Conservation (phyloP, 208 protist species). For the Trypanosomatidae sp. region DNA sequence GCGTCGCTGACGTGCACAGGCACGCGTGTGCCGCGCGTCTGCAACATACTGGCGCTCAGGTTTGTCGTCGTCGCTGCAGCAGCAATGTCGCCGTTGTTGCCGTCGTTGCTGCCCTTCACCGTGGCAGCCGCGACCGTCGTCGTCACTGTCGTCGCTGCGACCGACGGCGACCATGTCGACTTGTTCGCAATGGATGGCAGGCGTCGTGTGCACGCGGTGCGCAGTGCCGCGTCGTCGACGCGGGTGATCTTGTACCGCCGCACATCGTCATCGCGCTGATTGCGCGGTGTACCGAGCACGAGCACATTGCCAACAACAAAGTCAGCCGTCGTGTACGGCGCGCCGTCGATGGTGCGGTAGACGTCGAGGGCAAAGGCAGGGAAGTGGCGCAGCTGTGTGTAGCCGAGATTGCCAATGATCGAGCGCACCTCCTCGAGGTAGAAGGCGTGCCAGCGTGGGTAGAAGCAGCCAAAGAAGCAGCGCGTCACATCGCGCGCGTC, state of each 20-base stretch:
- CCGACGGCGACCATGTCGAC: constrained; percentile 1
- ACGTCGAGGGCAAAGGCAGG: constrained; percentile 74
- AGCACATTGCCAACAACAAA: constrained; percentile 65
- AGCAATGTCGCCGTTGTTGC: no score
- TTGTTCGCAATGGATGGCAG: constrained; percentile 1
- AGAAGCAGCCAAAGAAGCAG: constrained; percentile 86
- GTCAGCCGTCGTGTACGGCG: constrained; percentile 72
- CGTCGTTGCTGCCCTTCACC: no score
- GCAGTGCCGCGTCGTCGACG: constrained; percentile 53
- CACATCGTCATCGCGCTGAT: constrained; percentile 65
- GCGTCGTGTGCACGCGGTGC: constrained; percentile 18
- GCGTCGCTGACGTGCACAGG: constrained; percentile 22
- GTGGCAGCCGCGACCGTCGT: no score
- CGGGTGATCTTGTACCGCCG: constrained; percentile 78
- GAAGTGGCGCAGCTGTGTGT: constrained; percentile 58
- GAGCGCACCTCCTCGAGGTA: constrained; percentile 85
- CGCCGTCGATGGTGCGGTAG: constrained; percentile 52
- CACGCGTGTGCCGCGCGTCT: constrained; percentile 14
- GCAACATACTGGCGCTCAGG: no score
- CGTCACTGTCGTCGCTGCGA: constrained; percentile 12
- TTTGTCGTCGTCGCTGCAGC: no score
- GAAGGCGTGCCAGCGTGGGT: constrained; percentile 81
- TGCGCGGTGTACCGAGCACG: constrained; percentile 49
- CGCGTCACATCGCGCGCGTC: constrained; percentile 49
- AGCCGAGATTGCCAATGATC: constrained; percentile 67